These are phyloP conservation scores for Diutina catenulata DNA, from an alignment of 1,139 yeast species.

Conservation along the genomic window DNA sequence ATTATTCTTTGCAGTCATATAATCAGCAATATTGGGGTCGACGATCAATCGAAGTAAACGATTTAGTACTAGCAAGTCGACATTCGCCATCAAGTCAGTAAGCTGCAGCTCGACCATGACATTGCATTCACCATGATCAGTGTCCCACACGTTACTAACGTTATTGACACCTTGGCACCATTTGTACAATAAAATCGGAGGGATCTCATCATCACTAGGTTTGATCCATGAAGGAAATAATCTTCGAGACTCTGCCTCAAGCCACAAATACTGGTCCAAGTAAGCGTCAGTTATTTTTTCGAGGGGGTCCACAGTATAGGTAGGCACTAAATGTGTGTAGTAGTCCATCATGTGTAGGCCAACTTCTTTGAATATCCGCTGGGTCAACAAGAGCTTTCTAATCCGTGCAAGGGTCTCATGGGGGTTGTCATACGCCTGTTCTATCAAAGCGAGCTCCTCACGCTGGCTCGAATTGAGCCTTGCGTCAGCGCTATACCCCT, in stretches of 20 bases:
- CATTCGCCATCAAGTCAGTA: slow-evolving; percentile 64
- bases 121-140: slow-evolving; percentile 59
- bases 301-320: slow-evolving; percentile 77
- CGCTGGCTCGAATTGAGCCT: slow-evolving; percentile 78
- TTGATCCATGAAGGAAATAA: slow-evolving; percentile 94
- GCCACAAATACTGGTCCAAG: slow-evolving; percentile 91
- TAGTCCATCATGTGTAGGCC: slow-evolving; percentile 88
- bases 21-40: slow-evolving; percentile 90
- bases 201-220: slow-evolving; percentile 89
- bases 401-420: slow-evolving; percentile 82
- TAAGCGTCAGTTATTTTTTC: slow-evolving; percentile 97
- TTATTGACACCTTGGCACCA: slow-evolving; percentile 96
- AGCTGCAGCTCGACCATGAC: slow-evolving; percentile 77
- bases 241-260: slow-evolving; percentile 79
- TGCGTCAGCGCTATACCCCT: slow-evolving; percentile 71
- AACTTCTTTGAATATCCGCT: slow-evolving; percentile 85
- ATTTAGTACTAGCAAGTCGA: slow-evolving; percentile 79
- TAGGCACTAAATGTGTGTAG: slow-evolving; percentile 75
- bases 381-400: slow-evolving; percentile 74
- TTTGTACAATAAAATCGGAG: slow-evolving; percentile 82
- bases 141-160: slow-evolving; percentile 67
- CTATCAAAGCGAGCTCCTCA: slow-evolving; percentile 86
- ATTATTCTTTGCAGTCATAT: slow-evolving; percentile 86
- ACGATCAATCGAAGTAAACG: slow-evolving; percentile 68
- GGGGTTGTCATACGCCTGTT: slow-evolving; percentile 94